Percentiles rank a stretch among this genome's conserved stretches.
These are phyloP conservation scores for Globisporangium solare DNA, from an alignment of 352 stramenopile genomes.

Conservation along the genomic window DNA sequence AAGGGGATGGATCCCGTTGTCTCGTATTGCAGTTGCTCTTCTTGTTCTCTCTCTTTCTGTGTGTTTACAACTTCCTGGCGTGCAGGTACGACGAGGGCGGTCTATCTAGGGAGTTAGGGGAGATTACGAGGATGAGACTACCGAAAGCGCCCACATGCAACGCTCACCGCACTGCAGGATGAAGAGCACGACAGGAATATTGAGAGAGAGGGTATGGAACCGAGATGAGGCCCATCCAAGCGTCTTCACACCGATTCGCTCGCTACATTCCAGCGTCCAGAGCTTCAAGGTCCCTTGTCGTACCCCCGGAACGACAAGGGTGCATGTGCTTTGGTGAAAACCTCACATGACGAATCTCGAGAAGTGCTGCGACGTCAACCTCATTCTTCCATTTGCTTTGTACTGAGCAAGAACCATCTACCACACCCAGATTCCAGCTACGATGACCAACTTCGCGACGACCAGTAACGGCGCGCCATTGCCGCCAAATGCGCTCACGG, in stretches of 20 bases:
- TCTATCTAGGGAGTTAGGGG: too few relatives aligned
- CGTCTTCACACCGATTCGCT: not conserved
- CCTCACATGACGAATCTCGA: not conserved
- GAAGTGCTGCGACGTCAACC: not conserved
- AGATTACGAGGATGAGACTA: not conserved
- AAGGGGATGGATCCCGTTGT: too few relatives aligned
- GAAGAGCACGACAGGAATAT: not conserved
- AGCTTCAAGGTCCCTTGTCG: constrained; percentile 1
- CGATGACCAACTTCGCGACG: constrained; percentile 19
- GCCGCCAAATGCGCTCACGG: constrained; percentile 57
- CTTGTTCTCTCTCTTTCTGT: too few relatives aligned
- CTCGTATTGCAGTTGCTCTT: too few relatives aligned
- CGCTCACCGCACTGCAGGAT: not conserved
- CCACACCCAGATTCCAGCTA: not conserved
- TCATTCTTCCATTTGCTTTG: not conserved
- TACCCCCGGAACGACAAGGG: not conserved
- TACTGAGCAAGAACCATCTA: not conserved
- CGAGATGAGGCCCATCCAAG: not conserved
- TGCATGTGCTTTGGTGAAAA: not conserved
- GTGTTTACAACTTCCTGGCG: too few relatives aligned
- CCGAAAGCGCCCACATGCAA: not conserved
- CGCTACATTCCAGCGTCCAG: not conserved
- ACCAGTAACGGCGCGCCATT: constrained; percentile 61
- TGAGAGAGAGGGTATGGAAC: not conserved
- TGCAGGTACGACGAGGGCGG: not conserved